Evolutionary conservation across 2,329 filamentous ascomycete genomes (phyloP), one percentile per base, ranked within the genome.

Genomic region (Sporothrix humicola): DNA sequence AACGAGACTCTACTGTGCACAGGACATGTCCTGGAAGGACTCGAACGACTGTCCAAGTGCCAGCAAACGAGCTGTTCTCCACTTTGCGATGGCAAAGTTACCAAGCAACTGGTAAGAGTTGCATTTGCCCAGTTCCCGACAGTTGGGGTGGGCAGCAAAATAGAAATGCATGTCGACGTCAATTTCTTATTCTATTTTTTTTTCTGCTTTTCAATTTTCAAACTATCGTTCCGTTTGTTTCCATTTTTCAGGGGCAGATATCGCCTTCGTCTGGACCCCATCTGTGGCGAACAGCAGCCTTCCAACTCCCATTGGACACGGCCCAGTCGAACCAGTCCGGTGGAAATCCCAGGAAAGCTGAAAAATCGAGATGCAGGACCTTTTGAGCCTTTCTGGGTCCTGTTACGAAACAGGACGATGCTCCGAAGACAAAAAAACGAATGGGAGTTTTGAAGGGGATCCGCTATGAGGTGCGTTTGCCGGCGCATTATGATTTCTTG

Each of bases 51-150:
- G 17, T 20, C 0, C 17, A 20, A 54, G n/a, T 44, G 46, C 61
- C 42, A 65, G 44, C 37, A 63, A 63, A 63, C 37, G 37, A 17
- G n/a, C 42, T 5, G 61, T 44, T 65, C 42, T 15, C 61, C 61
- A 65, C n/a, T 3, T 17, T 17, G n/a, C 17, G 10, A 44, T 23
- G 31, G 31, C n/a, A 23, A 23, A 46, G 61, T 46, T 65, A 65
- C 61, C 61, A 65, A 23, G 58, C 58, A 61, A 65, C 42, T 65
- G 61, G 61, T 46, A 65, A 65, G 61, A 48, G 42, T 65, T 46
- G 37, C 61, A 48, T 2, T 12, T 17, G 61, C 37, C 42, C 37
- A 65, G n/a, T 12, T 66, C 61, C 61, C 61, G 61, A 26, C 61
- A 48, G 48, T 48, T 7, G 61, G 20, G 42, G 42, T 26, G 20